Evolutionary conservation across 805 yeast genomes (phyloP), one percentile per base, ranked within the genome.

Genomic region (Brettanomyces sp.): DNA sequence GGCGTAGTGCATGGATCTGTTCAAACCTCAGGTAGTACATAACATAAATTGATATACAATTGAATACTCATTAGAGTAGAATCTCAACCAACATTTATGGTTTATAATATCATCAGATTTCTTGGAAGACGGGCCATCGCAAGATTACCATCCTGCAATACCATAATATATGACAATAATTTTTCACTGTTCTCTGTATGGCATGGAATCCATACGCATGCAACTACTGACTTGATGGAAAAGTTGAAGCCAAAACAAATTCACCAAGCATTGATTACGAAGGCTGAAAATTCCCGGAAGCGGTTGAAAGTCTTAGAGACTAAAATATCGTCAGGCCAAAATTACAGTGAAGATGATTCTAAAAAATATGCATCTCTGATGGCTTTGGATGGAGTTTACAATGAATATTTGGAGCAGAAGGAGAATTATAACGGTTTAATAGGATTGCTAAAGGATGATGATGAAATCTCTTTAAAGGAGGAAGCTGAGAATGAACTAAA

Each of bases 401-500:
- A 60, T 1, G 66, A 67, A 25, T 77, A 73, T 46, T 45, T 56
- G 5, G 56, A 56, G 0, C 60, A 65, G 50, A 53, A 60, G 12
- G 49, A 50, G 3, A 60, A 69, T 28, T 59, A 58, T 43, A 50
- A 53, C 8, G 76, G 64, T 13, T 53, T 74, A 42, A 49, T 58
- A 37, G 54, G 52, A 11, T 61, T 73, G 52, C 47, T 62, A 1
- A 51, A 52, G 4, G 66, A 65, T 4, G 77, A 69, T 47, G 74
- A 79, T 21, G 67, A 67, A 41, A 45, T 70, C 58, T 62, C 67
- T 3, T 60, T 82, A 36, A 66, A 65, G 36, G 69, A 65, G 4
- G 90, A 83, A 12, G 96, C 95, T 0, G 30, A 21, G 12, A 59
- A 69, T 39, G 97, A 90, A 56, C 55, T 87, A 4, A 67, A 66